phyloP scores from a whole-genome alignment of 352 stramenopile species.

The Globisporangium megalacanthum region DNA sequence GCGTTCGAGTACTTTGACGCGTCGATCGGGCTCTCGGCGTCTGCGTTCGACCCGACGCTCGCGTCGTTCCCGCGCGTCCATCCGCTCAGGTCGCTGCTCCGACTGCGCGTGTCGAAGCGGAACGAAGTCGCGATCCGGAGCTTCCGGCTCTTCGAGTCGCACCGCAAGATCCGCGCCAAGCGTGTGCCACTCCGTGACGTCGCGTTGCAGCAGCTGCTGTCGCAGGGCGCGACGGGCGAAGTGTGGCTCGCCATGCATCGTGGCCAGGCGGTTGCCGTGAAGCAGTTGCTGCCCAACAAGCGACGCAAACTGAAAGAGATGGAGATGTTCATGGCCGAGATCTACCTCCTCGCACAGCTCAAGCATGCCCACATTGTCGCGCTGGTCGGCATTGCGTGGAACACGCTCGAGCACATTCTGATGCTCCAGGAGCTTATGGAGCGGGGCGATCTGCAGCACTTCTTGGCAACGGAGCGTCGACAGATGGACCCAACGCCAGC shows the following conservation, averaged over 20 bases:
- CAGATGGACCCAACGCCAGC: not conserved
- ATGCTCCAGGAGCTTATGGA: constrained; percentile 80
- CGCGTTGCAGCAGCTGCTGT: constrained; percentile 44
- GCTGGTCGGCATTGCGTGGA: constrained; percentile 59
- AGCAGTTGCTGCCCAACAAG: constrained; percentile 55
- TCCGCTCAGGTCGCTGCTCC: constrained; percentile 16
- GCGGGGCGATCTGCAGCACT: constrained; percentile 56
- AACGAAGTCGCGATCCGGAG: constrained; percentile 54
- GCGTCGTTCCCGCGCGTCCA: constrained; percentile 22
- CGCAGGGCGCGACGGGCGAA: constrained; percentile 49
- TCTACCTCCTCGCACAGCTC: constrained; percentile 69
- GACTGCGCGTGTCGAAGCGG: constrained; percentile 19
- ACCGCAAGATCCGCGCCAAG: constrained; percentile 46
- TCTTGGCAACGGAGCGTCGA: constrained; percentile 25
- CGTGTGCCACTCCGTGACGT: constrained; percentile 50
- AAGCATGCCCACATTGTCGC: constrained; percentile 63
- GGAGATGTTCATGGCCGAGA: constrained; percentile 69
- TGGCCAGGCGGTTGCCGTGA: constrained; percentile 50
- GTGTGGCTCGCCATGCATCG: constrained; percentile 64
- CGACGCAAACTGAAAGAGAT: constrained; percentile 51
- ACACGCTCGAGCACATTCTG: constrained; percentile 59
- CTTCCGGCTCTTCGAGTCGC: constrained; percentile 61
- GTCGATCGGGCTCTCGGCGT: constrained; percentile 49
- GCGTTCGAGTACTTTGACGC: constrained; percentile 56
- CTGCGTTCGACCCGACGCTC: constrained; percentile 39